Evolutionary conservation across 192 early-diverging fungal genomes (phyloP), one percentile per base, ranked within the genome.

Genomic region (Podila verticillata): DNA sequence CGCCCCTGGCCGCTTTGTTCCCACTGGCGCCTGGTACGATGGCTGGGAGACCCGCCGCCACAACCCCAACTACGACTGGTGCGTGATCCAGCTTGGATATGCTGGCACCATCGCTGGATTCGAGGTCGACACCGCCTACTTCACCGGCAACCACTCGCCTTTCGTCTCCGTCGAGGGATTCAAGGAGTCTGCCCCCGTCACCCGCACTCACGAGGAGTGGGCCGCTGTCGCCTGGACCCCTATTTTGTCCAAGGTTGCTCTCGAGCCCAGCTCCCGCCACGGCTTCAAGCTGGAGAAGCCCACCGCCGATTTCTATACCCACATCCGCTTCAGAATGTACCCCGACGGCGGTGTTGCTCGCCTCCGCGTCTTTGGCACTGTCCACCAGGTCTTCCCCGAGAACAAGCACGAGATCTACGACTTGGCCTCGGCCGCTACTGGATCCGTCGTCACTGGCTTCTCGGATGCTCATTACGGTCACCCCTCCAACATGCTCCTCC

Each of bases 11-110:
- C 83, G 83, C 26, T 87, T 88, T 74, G 89, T 87, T 39, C 86
- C 86, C 90, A 85, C 86, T 36, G 92, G 92, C 65, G 89, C 90
- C 62, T 93, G 90, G 92, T 91, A 92, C 83, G 93, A 94, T 68
- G 96, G 96, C 7, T 98, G 97, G 97, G 97, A 98, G 88, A 93
- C 97, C 31, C 89, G 91, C 54, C 92, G 97, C 36, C 93, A 95
- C 72, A 97, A 96, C 29, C 90, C 92, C 48, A 89, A 82, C 48
- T 91, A 93, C 74, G 97, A 98, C 86, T 97, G 96, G 94, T 80
- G 77, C 61, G 77, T 80, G 12, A 80, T 98, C 60, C 91, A 95
- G 84, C 91, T 98, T 7, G 97, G 96, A 24, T 93, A 93, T 63
- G 84, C 95, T 9, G 97, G 96, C 26, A 60, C 63, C 31, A 91